Percentiles rank a stretch among this genome's conserved stretches.
phyloP scores from a whole-genome alignment of 2,329 filamentous ascomycete genomes.

The Bipolaris sorokiniana region DNA sequence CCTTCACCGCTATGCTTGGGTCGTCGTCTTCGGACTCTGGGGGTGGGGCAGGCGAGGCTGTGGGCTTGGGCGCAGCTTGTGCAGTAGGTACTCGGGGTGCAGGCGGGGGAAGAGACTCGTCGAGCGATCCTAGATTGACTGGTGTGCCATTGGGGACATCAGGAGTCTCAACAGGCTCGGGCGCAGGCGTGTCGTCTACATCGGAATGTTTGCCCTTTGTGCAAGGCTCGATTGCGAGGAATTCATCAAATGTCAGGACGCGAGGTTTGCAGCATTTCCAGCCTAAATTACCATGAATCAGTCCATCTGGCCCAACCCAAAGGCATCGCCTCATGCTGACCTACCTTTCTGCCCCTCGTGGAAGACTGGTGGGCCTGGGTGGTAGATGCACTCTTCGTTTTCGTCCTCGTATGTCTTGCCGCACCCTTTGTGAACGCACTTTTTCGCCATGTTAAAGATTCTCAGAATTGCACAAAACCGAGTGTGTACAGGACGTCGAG shows the following conservation, averaged over 20 bases:
- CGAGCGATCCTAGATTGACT: constrained; percentile 41
- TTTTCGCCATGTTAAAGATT: constrained; percentile 66
- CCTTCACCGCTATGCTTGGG: constrained; percentile 71
- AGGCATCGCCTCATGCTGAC: not conserved
- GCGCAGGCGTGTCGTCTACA: constrained; percentile 72
- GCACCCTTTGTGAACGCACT: constrained; percentile 96
- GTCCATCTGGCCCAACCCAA: not conserved
- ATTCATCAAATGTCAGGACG: constrained; percentile 97
- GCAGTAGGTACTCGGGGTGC: constrained; percentile 43
- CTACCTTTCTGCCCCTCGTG: constrained; percentile 98
- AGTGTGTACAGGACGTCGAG: constrained; percentile 8
- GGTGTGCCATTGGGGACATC: constrained; percentile 50
- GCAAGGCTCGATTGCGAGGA: constrained; percentile 89
- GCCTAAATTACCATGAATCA: constrained; percentile 60
- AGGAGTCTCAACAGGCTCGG: constrained; percentile 56
- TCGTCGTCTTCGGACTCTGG: constrained; percentile 82
- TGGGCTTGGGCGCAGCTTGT: constrained; percentile 33
- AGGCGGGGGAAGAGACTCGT: constrained; percentile 41
- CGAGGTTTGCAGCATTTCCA: constrained; percentile 99
- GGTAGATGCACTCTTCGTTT: constrained; percentile 85
- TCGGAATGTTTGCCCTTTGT: constrained; percentile 92
- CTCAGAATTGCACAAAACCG: not conserved
- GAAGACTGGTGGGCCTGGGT: constrained; percentile 88
- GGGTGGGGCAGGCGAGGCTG: constrained; percentile 43
- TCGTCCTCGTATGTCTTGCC: constrained; percentile 84